phyloP scores from a whole-genome alignment of 1,139 yeast genomes.

The Pichia sp. region DNA sequence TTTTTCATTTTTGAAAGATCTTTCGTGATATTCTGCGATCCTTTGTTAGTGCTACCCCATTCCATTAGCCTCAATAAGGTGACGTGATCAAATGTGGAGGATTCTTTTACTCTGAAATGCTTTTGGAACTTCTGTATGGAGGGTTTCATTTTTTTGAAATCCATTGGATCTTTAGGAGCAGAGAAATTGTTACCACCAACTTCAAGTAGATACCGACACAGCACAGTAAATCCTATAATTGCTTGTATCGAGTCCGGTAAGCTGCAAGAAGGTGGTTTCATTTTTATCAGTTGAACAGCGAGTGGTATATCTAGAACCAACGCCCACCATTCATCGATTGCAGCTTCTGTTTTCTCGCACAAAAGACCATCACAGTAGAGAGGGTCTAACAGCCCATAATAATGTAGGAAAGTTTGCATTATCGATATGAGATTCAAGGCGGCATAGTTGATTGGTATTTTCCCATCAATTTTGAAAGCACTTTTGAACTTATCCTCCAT shows the following conservation, averaged over 20 bases:
- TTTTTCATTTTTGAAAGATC: conserved; percentile 28
- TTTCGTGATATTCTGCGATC: conserved; percentile 25
- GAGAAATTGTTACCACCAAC: conserved; percentile 58
- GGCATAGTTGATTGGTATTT: conserved; percentile 55
- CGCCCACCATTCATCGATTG: conserved; percentile 78
- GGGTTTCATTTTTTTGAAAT: conserved; percentile 56
- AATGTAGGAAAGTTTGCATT: conserved; percentile 69
- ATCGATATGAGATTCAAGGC: conserved; percentile 68
- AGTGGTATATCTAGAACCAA: conserved; percentile 42
- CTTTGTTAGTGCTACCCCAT: conserved; percentile 18
- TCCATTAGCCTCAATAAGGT: conserved; percentile 22
- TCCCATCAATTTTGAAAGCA: conserved; percentile 52
- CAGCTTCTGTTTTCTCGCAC: conserved; percentile 69
- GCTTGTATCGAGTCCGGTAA: conserved; percentile 32
- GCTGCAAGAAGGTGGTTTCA: conserved; percentile 30
- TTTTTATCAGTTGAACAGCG: conserved; percentile 29
- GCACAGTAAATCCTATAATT: conserved; percentile 58
- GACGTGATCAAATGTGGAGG: conserved; percentile 19
- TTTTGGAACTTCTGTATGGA: conserved; percentile 65
- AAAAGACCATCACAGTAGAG: conserved; percentile 74
- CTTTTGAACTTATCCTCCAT: conserved; percentile 78
- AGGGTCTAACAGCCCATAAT: conserved; percentile 67
- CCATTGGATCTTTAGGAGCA: conserved; percentile 84
- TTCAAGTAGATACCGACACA: conserved; percentile 60
- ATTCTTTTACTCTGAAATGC: conserved; percentile 30